Evolutionary conservation across 805 yeast species (phyloP), one percentile per base, ranked within the genome.

Genomic region (Middelhovenomyces tepae): DNA sequence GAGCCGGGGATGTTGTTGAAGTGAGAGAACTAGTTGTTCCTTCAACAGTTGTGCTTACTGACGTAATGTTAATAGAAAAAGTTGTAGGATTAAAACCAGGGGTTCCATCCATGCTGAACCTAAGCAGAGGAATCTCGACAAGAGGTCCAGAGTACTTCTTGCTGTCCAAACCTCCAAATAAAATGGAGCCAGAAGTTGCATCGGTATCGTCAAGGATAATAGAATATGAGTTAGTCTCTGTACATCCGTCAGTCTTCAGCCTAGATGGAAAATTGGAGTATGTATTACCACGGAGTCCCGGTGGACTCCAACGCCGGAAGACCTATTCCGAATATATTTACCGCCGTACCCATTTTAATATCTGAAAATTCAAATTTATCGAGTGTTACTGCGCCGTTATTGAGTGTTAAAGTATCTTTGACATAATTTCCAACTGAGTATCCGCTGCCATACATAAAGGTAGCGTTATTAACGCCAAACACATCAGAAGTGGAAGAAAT

Each of bases 191-290:
- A 5, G 45, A 30, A n/a, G 40, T 20, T 5, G 50, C 43, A n/a
- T 39, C 40, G 9, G 50, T 41, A 7, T 56, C 53, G 45, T 75
- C 67, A 50, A 81, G 59, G 48, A 60, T 78, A 32, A 81, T 56
- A 0, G 89, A 78, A 52, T 78, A 81, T 2, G 71, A 71, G 21
- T 60, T 61, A 31, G 65, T 62, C 24, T 63, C 48, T 41, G 75
- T 78, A 29, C 65, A 45, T 0, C 86, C 87, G 32, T 67, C 64
- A 19, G 54, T 42, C 26, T 64, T 73, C 58, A 81, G 53, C 34
- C 67, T 67, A 30, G 61, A 43, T 0, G 89, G 89, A 35, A 79
- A 55, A 50, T 80, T 80, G 32, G 66, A 60, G 52, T 80, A 80
- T 19, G n/a, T n/a, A n/a, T n/a, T n/a, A n/a, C n/a, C n/a, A n/a